A percentile compares a stretch with the other conserved stretches of the same genome.
phyloP scores from a whole-genome alignment of 306 rosid genomes.

The Biancaea sappan region DNA sequence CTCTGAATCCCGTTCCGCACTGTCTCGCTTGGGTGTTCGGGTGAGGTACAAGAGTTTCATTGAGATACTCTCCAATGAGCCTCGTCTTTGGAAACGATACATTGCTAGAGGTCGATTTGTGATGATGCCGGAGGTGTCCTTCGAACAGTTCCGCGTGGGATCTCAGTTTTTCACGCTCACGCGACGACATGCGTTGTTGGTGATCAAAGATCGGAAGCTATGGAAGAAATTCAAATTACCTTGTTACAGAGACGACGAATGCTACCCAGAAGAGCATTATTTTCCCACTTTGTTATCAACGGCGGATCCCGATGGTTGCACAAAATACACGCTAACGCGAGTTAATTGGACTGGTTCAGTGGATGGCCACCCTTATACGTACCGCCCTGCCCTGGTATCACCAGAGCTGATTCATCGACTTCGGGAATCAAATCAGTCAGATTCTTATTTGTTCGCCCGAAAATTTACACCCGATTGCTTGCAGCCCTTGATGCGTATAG shows the following conservation, averaged over 20 bases:
- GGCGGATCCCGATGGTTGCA: conserved; percentile 81
- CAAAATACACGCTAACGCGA: conserved; percentile 71
- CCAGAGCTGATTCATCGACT: conserved; percentile 57
- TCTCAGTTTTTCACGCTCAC: conserved; percentile 87
- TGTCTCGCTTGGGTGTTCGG: conserved; percentile 46
- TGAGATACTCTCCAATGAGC: conserved; percentile 60
- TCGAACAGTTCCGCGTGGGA: conserved; percentile 75
- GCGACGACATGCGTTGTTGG: conserved; percentile 66
- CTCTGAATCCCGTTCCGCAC: conserved; percentile 33
- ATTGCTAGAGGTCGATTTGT: conserved; percentile 65
- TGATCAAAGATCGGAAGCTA: conserved; percentile 65
- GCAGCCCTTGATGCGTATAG: conserved; percentile 66
- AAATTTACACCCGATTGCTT: conserved; percentile 85
- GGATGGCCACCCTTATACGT: conserved; percentile 84
- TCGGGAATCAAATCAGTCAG: conserved; percentile 65
- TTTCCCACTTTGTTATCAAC: conserved; percentile 85
- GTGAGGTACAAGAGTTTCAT: conserved; percentile 59
- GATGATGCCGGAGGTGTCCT: conserved; percentile 88
- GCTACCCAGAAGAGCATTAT: conserved; percentile 95
- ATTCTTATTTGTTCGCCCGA: conserved; percentile 82
- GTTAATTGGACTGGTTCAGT: conserved; percentile 94
- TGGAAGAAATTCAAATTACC: conserved; percentile 88
- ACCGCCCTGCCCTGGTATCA: conserved; percentile 55
- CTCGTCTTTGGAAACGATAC: conserved; percentile 75
- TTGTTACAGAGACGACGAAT: conserved; percentile 63